Conservation (phyloP, 306 rosid genomes). For the Cucumis cinereus region DNA sequence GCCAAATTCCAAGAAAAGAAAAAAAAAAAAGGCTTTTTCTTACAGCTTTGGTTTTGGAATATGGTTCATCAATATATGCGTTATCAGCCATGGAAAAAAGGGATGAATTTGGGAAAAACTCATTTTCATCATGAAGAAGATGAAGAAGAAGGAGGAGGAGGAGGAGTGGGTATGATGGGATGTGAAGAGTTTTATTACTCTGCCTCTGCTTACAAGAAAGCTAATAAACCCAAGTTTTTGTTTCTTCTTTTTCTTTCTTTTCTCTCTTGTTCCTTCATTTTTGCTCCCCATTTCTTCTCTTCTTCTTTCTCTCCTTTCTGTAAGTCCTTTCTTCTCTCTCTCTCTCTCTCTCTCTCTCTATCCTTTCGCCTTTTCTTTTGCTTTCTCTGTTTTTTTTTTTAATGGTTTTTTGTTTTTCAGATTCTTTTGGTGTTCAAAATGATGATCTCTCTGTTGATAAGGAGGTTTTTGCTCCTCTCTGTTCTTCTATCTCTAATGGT, state of each 20-base stretch:
- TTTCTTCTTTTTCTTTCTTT: conserved; percentile 43
- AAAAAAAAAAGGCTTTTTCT: background rate
- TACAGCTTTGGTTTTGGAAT: background rate
- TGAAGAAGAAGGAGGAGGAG: background rate
- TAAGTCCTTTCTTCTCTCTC: conserved; percentile 11
- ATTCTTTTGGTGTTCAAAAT: conserved; percentile 27
- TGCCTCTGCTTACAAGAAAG: conserved; percentile 32
- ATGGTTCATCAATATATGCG: conserved; percentile 55
- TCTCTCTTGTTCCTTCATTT: conserved; percentile 39
- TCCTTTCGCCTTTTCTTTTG: background rate
- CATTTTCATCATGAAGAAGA: background rate
- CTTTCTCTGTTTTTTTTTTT: background rate
- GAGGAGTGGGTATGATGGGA: conserved; percentile 36
- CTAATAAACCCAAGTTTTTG: conserved; percentile 40
- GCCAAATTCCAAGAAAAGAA: background rate
- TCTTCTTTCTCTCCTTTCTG: conserved; percentile 21
- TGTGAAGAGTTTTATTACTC: conserved; percentile 15
- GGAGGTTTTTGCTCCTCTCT: conserved; percentile 24
- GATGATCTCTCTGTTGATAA: conserved; percentile 20
- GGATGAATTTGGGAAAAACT: background rate
- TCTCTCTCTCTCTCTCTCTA: background rate
- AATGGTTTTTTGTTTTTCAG: conserved; percentile 17
- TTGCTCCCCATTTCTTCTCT: conserved; percentile 41
- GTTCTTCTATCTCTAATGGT: conserved; percentile 60
- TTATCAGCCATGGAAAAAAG: conserved; percentile 19